Conservation (phyloP, 1,284 basidiomycete genomes). For the Hemileia vastatrix region DNA sequence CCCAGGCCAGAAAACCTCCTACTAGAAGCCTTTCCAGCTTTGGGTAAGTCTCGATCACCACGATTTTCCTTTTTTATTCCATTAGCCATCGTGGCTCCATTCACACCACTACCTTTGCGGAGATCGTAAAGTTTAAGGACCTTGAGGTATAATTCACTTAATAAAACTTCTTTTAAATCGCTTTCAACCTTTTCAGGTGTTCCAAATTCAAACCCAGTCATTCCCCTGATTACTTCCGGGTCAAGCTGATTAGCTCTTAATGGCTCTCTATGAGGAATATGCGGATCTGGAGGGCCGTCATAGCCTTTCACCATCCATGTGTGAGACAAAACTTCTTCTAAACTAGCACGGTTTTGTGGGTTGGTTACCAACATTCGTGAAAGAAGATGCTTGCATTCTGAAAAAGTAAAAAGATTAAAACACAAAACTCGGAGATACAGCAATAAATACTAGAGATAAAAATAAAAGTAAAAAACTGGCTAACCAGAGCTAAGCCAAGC, state of each 20-base stretch:
- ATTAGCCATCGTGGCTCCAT: slow-evolving; percentile 26
- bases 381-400: slow-evolving; percentile 88
- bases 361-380: slow-evolving; percentile 94
- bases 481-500: slow-evolving; percentile 85
- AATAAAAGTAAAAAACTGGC: slow-evolving; percentile 34
- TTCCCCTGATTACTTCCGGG: slow-evolving; percentile 70
- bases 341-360: slow-evolving; percentile 68
- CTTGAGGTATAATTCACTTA: slow-evolving; percentile 65
- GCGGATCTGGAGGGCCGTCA: slow-evolving; percentile 65
- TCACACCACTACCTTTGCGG: slow-evolving; percentile 49
- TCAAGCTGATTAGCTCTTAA: slow-evolving; percentile 79
- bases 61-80: slow-evolving; percentile 5
- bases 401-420: neutral
- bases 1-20: slow-evolving; percentile 81
- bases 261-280: slow-evolving; percentile 78
- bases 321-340: slow-evolving; percentile 78
- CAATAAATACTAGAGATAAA: slow-evolving; percentile 20
- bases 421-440: slow-evolving; percentile 22
- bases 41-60: slow-evolving; percentile 18
- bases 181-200: slow-evolving; percentile 72
- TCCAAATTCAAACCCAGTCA: slow-evolving; percentile 97
- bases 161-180: slow-evolving; percentile 62
- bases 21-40: slow-evolving; percentile 31
- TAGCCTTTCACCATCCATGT: slow-evolving; percentile 93
- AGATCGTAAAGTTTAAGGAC: slow-evolving; percentile 70